These are phyloP conservation scores for Coemansia sp. DNA, from an alignment of 192 early-diverging fungal genomes.

Conservation along the genomic window DNA sequence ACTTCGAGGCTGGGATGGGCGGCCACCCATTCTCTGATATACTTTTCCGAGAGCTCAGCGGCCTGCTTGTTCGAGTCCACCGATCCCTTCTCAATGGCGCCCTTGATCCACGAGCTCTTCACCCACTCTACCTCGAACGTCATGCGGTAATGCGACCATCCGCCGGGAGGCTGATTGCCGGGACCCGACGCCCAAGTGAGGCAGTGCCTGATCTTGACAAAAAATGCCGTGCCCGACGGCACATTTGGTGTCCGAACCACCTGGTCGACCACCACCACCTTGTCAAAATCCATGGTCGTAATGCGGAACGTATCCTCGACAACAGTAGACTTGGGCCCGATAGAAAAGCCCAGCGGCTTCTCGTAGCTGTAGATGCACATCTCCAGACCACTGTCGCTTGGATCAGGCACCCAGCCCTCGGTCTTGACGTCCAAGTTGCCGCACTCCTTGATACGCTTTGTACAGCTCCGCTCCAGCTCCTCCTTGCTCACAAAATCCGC, in stretches of 20 bases:
- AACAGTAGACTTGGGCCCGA: conserved; percentile 55
- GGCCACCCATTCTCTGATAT: conserved; percentile 49
- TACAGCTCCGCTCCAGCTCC: conserved; percentile 40
- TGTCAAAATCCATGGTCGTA: conserved; percentile 27
- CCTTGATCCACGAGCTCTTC: conserved; percentile 57
- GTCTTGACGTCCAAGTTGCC: conserved; percentile 47
- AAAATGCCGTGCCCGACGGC: conserved; percentile 55
- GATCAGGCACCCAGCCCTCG: conserved; percentile 52
- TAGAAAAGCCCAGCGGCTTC: conserved; percentile 51
- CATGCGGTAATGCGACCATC: conserved; percentile 48
- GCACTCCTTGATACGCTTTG: conserved; percentile 33
- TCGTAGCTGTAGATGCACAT: conserved; percentile 54
- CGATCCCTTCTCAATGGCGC: conserved; percentile 55
- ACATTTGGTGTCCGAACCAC: conserved; percentile 54
- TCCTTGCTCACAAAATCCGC: conserved; percentile 15
- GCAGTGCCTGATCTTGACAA: conserved; percentile 55
- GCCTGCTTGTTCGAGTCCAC: conserved; percentile 56
- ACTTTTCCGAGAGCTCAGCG: conserved; percentile 44
- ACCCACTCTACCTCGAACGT: conserved; percentile 58
- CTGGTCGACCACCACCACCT: conserved; percentile 43
- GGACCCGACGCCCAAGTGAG: conserved; percentile 47
- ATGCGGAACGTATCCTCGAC: conserved; percentile 50
- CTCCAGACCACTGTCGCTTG: conserved; percentile 19
- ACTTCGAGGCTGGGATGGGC: conserved; percentile 44
- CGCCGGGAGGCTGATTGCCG: conserved; percentile 35